These are phyloP conservation scores for Pinus tabuliformis DNA, from an alignment of 75 land plant species.

Conservation along the genomic window DNA sequence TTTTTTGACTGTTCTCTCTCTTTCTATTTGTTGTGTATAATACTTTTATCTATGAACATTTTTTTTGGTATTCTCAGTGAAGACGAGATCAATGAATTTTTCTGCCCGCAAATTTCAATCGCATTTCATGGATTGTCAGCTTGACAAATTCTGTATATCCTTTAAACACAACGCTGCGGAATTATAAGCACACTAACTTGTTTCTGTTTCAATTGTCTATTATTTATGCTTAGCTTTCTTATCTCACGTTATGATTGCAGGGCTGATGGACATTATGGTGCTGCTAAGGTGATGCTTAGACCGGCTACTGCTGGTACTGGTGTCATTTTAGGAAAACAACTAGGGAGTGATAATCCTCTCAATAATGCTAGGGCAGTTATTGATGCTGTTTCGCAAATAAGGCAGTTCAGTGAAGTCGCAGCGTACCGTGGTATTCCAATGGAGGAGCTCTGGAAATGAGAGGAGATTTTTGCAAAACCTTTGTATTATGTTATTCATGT, in stretches of 20 bases:
- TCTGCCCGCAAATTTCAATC: neutral
- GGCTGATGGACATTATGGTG: conserved; percentile 83
- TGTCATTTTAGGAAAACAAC: conserved; percentile 91
- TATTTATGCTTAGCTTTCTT: neutral
- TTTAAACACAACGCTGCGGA: neutral
- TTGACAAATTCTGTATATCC: neutral
- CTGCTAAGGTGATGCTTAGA: conserved; percentile 96
- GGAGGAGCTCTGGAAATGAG: conserved; percentile 97
- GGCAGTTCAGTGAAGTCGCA: conserved; percentile 80
- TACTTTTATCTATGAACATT: neutral
- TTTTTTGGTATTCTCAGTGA: neutral
- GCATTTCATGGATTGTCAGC: neutral
- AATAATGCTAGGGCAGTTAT: conserved; percentile 95
- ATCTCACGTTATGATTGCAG: conserved; percentile 29
- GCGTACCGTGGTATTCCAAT: conserved; percentile 86
- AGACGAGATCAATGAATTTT: neutral
- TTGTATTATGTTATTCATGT: neutral
- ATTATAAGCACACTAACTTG: neutral
- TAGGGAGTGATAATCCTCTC: conserved; percentile 91
- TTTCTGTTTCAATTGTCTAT: neutral
- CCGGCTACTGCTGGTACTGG: conserved; percentile 98
- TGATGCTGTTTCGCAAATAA: conserved; percentile 75
- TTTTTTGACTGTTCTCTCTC: neutral
- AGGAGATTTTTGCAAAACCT: neutral
- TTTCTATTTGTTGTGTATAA: neutral